Conservation (phyloP, 306 rosid genomes). For the Rosa multiflora region DNA sequence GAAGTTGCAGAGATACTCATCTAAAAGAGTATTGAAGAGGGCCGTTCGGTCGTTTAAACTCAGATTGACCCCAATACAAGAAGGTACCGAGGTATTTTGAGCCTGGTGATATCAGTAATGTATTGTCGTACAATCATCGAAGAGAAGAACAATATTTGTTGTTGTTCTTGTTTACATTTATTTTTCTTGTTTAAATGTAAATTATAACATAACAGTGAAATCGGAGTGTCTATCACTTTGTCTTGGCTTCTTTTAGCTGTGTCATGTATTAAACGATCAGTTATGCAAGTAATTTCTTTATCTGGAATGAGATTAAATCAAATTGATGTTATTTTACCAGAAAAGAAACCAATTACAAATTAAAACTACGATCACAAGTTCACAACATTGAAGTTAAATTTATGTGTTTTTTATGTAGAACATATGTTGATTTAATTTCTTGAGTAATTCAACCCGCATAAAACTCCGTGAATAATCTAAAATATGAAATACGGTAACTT, state of each 20-base stretch:
- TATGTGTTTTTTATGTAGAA: no score
- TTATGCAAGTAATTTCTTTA: background rate
- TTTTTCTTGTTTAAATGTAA: background rate
- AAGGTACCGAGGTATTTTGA: constrained; percentile 30
- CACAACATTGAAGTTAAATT: no score
- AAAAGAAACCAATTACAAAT: background rate
- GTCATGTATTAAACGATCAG: background rate
- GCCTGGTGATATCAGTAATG: background rate
- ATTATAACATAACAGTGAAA: background rate
- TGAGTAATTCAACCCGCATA: no score
- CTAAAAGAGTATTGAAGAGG: constrained; percentile 27
- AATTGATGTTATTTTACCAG: background rate
- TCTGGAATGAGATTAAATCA: background rate
- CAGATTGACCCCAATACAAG: constrained; percentile 42
- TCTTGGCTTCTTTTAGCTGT: background rate
- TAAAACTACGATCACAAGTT: no score
- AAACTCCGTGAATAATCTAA: no score
- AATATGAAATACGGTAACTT: no score
- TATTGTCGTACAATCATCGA: background rate
- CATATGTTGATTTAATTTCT: no score
- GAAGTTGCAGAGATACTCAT: constrained; percentile 34
- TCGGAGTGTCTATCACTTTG: background rate
- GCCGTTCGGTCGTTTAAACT: constrained; percentile 44
- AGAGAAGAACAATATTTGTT: background rate
- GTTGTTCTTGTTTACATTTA: background rate